Percentiles rank a stretch among this genome's conserved stretches.
phyloP scores from a whole-genome alignment of 176 grass and related monocot genomes.

The Lolium multiflorum region DNA sequence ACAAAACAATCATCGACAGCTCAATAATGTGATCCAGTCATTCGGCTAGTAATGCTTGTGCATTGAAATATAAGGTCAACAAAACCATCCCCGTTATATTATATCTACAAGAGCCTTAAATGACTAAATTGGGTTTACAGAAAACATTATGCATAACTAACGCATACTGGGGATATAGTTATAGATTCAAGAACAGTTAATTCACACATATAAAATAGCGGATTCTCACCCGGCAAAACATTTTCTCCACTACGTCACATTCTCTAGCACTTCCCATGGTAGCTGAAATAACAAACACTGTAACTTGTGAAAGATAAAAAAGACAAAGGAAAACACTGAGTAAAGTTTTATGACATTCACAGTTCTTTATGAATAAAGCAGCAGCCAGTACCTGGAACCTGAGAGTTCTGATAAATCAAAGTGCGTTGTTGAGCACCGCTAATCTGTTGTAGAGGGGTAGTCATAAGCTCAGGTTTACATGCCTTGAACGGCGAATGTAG shows the following conservation, averaged over 20 bases:
- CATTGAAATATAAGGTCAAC: background rate
- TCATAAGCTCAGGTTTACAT: background rate
- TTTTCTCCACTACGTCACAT: constrained; percentile 34
- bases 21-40: background rate
- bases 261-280: background rate
- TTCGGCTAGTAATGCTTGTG: background rate
- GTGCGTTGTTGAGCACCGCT: background rate
- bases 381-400: constrained; percentile 31
- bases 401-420: background rate
- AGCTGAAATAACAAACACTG: background rate
- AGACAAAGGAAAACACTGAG: background rate
- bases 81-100: background rate
- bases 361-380: background rate
- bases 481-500: background rate
- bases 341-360: background rate
- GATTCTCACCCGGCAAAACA: constrained; percentile 33
- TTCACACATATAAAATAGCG: background rate
- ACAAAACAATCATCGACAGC: background rate
- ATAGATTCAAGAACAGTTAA: background rate
- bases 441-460: background rate
- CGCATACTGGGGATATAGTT: background rate
- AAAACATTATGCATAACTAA: background rate
- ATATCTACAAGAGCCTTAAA: constrained; percentile 11
- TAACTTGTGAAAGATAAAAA: background rate
- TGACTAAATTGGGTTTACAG: background rate